phyloP scores from a whole-genome alignment of 495 filamentous ascomycete genomes.

The Lentithecium fluviatile region DNA sequence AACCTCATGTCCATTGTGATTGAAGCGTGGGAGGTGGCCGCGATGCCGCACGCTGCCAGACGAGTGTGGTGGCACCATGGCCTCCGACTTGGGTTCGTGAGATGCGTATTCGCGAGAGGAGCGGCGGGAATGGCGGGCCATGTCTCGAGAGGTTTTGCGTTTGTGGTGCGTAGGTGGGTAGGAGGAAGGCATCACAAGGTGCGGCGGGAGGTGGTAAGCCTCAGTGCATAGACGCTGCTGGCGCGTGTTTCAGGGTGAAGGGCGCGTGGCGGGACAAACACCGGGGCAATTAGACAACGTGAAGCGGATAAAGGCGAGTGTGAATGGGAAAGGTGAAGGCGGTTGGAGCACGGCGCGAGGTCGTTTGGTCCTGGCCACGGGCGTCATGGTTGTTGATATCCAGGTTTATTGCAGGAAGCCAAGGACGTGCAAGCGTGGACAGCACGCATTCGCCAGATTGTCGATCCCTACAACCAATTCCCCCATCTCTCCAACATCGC shows the following conservation, averaged over 20 bases:
- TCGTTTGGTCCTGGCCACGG: not conserved
- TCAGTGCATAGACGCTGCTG: not conserved
- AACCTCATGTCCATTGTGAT: slow-evolving; percentile 48
- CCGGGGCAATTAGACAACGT: not conserved
- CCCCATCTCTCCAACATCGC: not conserved
- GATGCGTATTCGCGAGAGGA: not conserved
- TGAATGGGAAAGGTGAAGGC: not conserved
- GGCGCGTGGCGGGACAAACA: not conserved
- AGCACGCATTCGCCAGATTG: not conserved
- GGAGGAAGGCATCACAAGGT: not conserved
- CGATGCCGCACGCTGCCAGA: not conserved
- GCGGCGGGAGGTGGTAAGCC: not conserved
- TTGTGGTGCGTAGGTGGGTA: not conserved
- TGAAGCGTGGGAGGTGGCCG: slow-evolving; percentile 28
- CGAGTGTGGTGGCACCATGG: slow-evolving; percentile 10
- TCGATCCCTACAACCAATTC: not conserved
- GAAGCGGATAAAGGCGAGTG: not conserved
- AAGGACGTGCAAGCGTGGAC: not conserved
- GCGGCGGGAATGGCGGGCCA: not conserved
- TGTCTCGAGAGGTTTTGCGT: not conserved
- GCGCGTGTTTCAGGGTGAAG: not conserved
- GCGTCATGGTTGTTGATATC: not conserved
- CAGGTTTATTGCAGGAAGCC: not conserved
- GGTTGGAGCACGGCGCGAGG: not conserved
- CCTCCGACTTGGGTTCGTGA: slow-evolving; percentile 19